Evolutionary conservation across 768 basidiomycete genomes (phyloP).

Genomic region (Rubroboletus satanas): DNA sequence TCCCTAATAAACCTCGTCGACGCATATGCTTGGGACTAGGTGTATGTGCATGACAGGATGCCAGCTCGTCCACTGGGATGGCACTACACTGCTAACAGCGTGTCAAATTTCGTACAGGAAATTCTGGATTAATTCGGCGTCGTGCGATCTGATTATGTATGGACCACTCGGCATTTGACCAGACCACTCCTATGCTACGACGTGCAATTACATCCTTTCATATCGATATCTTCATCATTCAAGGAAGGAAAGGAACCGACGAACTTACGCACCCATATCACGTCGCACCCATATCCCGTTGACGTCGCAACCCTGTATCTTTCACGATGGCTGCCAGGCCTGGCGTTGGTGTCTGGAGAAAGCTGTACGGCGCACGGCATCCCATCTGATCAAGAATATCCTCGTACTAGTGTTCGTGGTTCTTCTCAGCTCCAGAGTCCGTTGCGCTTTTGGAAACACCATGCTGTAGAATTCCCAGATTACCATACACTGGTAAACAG

Average conservation of each 20-base stretch:
- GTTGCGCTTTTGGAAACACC: neutral
- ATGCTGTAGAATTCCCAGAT: slow-evolving; percentile 2
- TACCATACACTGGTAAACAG: neutral
- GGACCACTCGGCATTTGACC: neutral
- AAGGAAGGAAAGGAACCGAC: neutral
- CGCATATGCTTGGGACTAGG: slow-evolving; percentile 10
- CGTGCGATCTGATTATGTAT: slow-evolving; percentile 2
- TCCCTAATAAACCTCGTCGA: slow-evolving; percentile 8
- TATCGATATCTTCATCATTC: neutral
- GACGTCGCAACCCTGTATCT: neutral
- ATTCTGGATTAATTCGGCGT: neutral
- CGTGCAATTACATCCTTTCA: neutral
- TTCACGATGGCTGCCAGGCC: neutral
- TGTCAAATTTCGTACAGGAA: slow-evolving; percentile 14
- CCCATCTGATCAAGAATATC: neutral
- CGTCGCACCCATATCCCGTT: neutral
- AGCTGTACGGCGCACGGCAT: neutral
- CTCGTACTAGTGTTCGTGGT: neutral
- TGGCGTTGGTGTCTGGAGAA: neutral
- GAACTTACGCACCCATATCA: neutral
- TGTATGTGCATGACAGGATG: slow-evolving; percentile 8
- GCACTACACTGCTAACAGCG: neutral
- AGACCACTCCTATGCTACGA: neutral
- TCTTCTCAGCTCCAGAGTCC: neutral
- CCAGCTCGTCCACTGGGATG: neutral